phyloP scores from a whole-genome alignment of 495 filamentous ascomycete genomes.

The Aspergillus coremiiformis region DNA sequence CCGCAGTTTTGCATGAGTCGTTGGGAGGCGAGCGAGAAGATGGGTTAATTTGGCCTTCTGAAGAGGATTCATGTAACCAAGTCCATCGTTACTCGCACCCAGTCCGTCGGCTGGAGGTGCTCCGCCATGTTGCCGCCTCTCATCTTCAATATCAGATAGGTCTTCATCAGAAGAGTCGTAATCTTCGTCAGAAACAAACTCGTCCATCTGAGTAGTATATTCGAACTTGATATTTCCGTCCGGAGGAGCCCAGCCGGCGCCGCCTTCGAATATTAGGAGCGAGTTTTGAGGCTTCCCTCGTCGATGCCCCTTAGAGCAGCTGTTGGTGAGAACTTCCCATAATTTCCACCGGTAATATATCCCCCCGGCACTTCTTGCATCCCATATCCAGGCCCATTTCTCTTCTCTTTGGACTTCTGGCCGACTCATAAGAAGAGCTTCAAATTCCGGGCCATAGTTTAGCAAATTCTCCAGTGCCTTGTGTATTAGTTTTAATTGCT shows the following conservation, averaged over 20 bases:
- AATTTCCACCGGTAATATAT: constrained; percentile 88
- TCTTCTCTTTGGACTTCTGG: constrained; percentile 73
- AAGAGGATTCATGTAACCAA: constrained; percentile 73
- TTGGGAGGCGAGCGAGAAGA: constrained; percentile 73
- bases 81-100: constrained; percentile 42
- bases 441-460: constrained; percentile 77
- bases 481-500: constrained; percentile 77
- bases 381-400: constrained; percentile 92
- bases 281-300: constrained; percentile 21
- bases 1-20: constrained; percentile 62
- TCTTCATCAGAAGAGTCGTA: constrained; percentile 88
- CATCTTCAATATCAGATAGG: constrained; percentile 67
- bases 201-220: constrained; percentile 61
- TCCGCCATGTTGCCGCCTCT: constrained; percentile 46
- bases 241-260: constrained; percentile 63
- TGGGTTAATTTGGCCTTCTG: constrained; percentile 77
- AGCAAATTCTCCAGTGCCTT: constrained; percentile 74
- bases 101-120: constrained; percentile 44
- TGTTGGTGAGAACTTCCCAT: constrained; percentile 69
- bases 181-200: constrained; percentile 74
- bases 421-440: constrained; percentile 83
- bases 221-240: constrained; percentile 62
- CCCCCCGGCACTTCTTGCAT: constrained; percentile 69
- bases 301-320: constrained; percentile 18
- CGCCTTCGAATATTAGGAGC: constrained; percentile 58